Conservation (phyloP, 805 yeast genomes). For the Candida arabinofermentans region DNA sequence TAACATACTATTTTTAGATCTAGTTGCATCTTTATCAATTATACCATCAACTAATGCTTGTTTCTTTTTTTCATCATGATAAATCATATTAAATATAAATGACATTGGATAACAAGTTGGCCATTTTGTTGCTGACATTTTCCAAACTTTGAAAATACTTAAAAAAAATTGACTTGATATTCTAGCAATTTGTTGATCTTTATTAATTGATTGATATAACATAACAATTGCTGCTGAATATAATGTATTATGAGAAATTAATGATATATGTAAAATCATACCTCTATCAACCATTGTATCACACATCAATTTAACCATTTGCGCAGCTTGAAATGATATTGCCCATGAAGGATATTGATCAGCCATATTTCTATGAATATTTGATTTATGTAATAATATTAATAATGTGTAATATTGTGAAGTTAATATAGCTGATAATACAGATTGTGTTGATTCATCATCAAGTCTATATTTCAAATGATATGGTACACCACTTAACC, state of each 20-base stretch:
- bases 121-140: slow-evolving; percentile 45
- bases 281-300: slow-evolving; percentile 53
- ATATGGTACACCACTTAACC: slow-evolving; percentile 67
- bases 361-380: slow-evolving; percentile 41
- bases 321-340: slow-evolving; percentile 77
- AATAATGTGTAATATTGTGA: slow-evolving; percentile 71
- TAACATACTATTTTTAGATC: slow-evolving; percentile 8
- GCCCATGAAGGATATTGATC: slow-evolving; percentile 60
- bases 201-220: slow-evolving; percentile 52
- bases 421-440: slow-evolving; percentile 55
- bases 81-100: slow-evolving; percentile 43
- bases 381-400: slow-evolving; percentile 67
- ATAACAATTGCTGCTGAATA: slow-evolving; percentile 66
- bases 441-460: slow-evolving; percentile 49
- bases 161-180: slow-evolving; percentile 23
- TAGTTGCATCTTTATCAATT: slow-evolving; percentile 4
- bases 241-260: slow-evolving; percentile 36
- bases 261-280: slow-evolving; percentile 38
- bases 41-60: slow-evolving; percentile 8
- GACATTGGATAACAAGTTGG: slow-evolving; percentile 52
- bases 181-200: slow-evolving; percentile 21
- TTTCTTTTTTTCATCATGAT: slow-evolving; percentile 27
- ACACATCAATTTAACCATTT: slow-evolving; percentile 63
- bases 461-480: slow-evolving; percentile 59
- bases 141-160: slow-evolving; percentile 29